Evolutionary conservation across 805 yeast genomes (phyloP).

Genomic region (Starmerella floris): DNA sequence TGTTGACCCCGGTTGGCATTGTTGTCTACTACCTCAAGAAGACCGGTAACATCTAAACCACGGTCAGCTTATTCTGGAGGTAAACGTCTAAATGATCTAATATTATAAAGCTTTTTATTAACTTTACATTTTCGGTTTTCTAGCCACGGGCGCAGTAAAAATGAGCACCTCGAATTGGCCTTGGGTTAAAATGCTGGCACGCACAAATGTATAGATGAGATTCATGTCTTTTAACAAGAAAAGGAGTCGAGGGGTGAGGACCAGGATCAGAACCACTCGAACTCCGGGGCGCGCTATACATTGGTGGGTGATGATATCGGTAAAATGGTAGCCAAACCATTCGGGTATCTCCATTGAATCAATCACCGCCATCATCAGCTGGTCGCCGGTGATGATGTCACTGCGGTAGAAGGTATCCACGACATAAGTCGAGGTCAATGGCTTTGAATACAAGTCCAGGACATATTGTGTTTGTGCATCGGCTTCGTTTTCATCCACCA

Average conservation of each 20-base stretch:
- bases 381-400: constrained; percentile 1
- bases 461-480: not conserved
- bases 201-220: not conserved
- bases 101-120: not conserved
- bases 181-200: not conserved
- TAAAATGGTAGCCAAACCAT: constrained; percentile 10
- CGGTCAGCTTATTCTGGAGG: not conserved
- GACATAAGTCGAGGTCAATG: not conserved
- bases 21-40: constrained; percentile 74
- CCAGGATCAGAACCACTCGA: not conserved
- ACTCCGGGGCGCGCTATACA: not conserved
- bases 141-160: not conserved
- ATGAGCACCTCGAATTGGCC: not conserved
- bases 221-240: not conserved
- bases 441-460: not conserved
- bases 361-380: constrained; percentile 5
- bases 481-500: not conserved
- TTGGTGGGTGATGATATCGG: constrained; percentile 3
- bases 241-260: constrained; percentile 2
- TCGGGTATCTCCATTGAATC: constrained; percentile 11
- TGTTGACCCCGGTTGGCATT: constrained; percentile 66
- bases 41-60: constrained; percentile 41
- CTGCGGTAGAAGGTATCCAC: constrained; percentile 9
- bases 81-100: not conserved
- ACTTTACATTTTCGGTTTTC: not conserved